These are phyloP conservation scores for Hygrophorus pudorinus DNA, from an alignment of 768 basidiomycete genomes.

Conservation along the genomic window DNA sequence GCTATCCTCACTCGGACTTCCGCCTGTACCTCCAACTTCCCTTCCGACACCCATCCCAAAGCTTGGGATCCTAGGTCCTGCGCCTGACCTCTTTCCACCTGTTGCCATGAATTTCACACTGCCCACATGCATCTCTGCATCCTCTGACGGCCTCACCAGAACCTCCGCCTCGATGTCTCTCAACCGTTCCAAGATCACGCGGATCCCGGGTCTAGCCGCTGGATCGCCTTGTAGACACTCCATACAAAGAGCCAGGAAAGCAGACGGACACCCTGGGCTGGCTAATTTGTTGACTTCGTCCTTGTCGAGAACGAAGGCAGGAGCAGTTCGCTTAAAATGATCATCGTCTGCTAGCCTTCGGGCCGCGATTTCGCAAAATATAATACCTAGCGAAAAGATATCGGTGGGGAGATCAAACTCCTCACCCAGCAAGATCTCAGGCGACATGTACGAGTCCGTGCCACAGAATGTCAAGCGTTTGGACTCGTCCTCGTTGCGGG, in stretches of 20 bases:
- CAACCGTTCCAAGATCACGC: constrained; percentile 70
- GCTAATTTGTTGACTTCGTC: constrained; percentile 63
- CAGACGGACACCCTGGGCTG: constrained; percentile 66
- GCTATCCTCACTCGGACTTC: constrained; percentile 48
- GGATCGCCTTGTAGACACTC: constrained; percentile 69
- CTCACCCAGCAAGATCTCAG: constrained; percentile 84
- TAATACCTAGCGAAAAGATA: constrained; percentile 87
- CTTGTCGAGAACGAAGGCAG: constrained; percentile 67
- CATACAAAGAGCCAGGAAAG: constrained; percentile 67
- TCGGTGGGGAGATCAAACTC: constrained; percentile 94
- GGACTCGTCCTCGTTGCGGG: constrained; percentile 82
- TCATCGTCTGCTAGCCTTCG: constrained; percentile 78
- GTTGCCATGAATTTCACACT: constrained; percentile 77
- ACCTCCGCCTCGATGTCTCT: constrained; percentile 79
- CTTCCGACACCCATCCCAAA: constrained; percentile 68
- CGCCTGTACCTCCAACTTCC: constrained; percentile 38
- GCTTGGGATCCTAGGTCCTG: constrained; percentile 74
- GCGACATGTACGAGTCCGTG: constrained; percentile 95
- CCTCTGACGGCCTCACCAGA: constrained; percentile 51
- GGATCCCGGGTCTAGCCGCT: constrained; percentile 59
- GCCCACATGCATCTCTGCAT: constrained; percentile 69
- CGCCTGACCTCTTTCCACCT: constrained; percentile 39
- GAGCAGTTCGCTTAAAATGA: constrained; percentile 68
- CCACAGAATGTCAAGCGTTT: constrained; percentile 81
- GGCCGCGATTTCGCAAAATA: constrained; percentile 85